phyloP scores from a whole-genome alignment of 495 filamentous ascomycete species.

The Hypoxylon lenormandii region DNA sequence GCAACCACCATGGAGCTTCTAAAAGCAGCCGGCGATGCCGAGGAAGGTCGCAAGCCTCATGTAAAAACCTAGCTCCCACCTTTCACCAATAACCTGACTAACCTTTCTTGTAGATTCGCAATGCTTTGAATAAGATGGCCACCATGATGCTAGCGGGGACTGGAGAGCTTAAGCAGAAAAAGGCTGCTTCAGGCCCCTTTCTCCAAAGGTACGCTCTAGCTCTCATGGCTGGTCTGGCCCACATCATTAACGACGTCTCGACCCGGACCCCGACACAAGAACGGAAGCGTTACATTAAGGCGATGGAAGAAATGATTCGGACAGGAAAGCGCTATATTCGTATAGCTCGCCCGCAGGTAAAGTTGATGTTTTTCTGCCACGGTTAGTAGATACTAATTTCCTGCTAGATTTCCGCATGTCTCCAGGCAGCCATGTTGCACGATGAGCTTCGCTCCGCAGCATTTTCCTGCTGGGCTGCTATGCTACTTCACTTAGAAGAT shows the following conservation, averaged over 20 bases:
- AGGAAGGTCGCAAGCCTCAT: conserved; percentile 67
- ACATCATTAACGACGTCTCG: conserved; percentile 79
- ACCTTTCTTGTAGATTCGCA: conserved; percentile 61
- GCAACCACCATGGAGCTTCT: conserved; percentile 82
- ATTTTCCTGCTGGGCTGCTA: conserved; percentile 83
- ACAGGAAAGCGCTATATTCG: conserved; percentile 75
- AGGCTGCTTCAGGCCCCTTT: conserved; percentile 77
- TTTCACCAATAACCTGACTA: conserved; percentile 29
- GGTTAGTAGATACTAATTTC: conserved; percentile 13
- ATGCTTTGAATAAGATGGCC: conserved; percentile 76
- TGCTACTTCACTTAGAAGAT: conserved; percentile 77
- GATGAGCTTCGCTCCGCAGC: conserved; percentile 78
- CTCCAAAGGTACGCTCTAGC: conserved; percentile 87
- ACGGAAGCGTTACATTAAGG: conserved; percentile 78
- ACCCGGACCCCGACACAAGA: conserved; percentile 70
- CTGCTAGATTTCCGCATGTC: conserved; percentile 81
- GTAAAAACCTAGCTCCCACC: conserved; percentile 46
- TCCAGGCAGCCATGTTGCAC: conserved; percentile 82
- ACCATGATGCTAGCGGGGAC: conserved; percentile 68
- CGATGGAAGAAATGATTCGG: conserved; percentile 87
- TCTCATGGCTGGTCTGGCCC: conserved; percentile 84
- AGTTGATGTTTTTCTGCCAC: conserved; percentile 5
- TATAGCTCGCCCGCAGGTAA: conserved; percentile 86
- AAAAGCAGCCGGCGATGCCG: conserved; percentile 78
- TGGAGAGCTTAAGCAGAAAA: conserved; percentile 62